Conservation (phyloP, 108 stramenopile genomes). For the Skeletonema menzelii region DNA sequence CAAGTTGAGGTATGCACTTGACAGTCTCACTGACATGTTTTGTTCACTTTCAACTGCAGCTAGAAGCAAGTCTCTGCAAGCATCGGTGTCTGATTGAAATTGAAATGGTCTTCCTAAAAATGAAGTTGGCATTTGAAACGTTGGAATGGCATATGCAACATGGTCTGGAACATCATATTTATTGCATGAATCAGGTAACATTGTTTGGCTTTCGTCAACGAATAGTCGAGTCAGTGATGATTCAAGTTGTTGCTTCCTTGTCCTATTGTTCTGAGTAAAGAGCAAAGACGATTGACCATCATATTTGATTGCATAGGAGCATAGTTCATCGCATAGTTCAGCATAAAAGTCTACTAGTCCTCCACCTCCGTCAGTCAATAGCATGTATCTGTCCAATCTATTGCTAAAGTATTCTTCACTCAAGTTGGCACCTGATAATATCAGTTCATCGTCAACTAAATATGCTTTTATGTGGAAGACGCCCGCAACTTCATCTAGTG, state of each 20-base stretch:
- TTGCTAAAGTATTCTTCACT: conserved; percentile 84
- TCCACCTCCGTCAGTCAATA: conserved; percentile 61
- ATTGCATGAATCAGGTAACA: background rate
- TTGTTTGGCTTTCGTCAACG: conserved; percentile 5
- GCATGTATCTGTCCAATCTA: conserved; percentile 81
- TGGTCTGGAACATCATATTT: background rate
- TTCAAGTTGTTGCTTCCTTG: conserved; percentile 32
- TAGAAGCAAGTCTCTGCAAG: conserved; percentile 26
- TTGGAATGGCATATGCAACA: conserved; percentile 65
- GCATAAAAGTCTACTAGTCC: conserved; percentile 82
- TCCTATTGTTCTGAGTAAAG: background rate
- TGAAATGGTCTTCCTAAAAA: conserved; percentile 24
- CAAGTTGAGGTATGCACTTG: conserved; percentile 86
- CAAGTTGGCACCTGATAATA: conserved; percentile 85
- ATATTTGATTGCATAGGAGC: conserved; percentile 55
- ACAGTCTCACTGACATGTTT: conserved; percentile 54
- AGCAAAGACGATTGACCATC: conserved; percentile 7
- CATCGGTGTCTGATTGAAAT: conserved; percentile 41
- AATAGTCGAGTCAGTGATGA: conserved; percentile 26
- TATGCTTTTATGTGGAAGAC: conserved; percentile 90
- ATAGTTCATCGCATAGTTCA: conserved; percentile 60
- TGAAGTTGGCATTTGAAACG: conserved; percentile 62
- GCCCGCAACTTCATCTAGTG: conserved; percentile 79
- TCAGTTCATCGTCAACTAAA: conserved; percentile 74
- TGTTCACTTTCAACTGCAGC: conserved; percentile 30